Evolutionary conservation across 495 filamentous ascomycete genomes (phyloP), one percentile per base, ranked within the genome.

Genomic region (Penicillium diatomitis): DNA sequence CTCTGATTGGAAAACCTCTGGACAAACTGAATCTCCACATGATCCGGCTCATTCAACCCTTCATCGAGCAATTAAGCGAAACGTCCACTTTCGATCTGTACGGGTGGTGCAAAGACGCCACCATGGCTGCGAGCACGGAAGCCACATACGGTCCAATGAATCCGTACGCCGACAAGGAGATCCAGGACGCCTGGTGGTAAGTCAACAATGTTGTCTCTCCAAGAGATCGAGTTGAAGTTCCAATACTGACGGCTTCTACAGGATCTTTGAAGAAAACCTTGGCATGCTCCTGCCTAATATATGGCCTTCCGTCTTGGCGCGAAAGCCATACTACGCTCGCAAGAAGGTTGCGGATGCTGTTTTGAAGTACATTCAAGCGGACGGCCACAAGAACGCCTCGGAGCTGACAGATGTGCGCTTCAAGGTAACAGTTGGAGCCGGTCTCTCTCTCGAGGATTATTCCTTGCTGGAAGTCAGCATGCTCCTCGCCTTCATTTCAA

Each of bases 101-200:
- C 47, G 48, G 35, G 11, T 81, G 74, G 74, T 57, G 71, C 38
- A 58, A 53, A 3, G 58, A 69, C 39, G 57, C 63, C n/a, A 66
- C 76, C 7, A 76, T 70, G 1, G 51, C 59, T 29, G 75, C 76
- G 3, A 76, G 70, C n/a, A 77, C 73, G 0, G 57, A 69, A 10
- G 55, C 72, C 5, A 62, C 69, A 0, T 81, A 79, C 51, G 76
- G 78, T 0, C 68, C 67, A 1, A 37, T 63, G 49, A 79, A 78
- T 51, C 77, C 75, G 7, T 79, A 68, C 49, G 58, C 66, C 32
- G 59, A 73, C n/a, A 34, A 50, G 43, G 50, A 45, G 1, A 43
- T 75, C 11, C 53, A 52, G 37, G 61, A 75, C 9, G 69, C 64
- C 0, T 79, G 75, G 47, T 75, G 71, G 74, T 78, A 60, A 55